phyloP scores from a whole-genome alignment of 768 basidiomycete genomes.

The Panellus pusillus region DNA sequence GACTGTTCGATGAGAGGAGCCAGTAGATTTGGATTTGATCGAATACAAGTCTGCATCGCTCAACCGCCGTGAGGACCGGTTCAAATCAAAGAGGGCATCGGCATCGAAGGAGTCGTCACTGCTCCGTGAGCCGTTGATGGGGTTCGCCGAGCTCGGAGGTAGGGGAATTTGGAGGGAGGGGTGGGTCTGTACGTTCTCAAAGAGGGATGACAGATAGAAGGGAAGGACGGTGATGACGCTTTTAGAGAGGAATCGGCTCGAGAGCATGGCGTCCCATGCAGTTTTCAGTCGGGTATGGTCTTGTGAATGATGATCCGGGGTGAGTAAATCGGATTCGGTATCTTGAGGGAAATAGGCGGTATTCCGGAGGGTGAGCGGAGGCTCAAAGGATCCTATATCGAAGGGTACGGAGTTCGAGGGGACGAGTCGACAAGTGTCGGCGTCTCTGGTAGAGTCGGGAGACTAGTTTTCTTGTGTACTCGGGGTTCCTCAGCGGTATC shows the following conservation, averaged over 20 bases:
- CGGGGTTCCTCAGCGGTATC: conserved; percentile 21
- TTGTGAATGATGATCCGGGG: conserved; percentile 41
- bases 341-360: conserved; percentile 17
- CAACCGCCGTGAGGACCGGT: conserved; percentile 13
- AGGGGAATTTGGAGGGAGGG: conserved; percentile 15
- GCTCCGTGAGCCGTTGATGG: conserved; percentile 10
- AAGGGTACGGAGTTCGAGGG: conserved; percentile 15
- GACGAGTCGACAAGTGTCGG: conserved; percentile 10
- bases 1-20: conserved; percentile 26
- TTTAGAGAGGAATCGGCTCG: conserved; percentile 53
- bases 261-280: conserved; percentile 71
- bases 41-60: conserved; percentile 22
- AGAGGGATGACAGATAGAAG: conserved; percentile 62
- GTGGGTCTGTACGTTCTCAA: conserved; percentile 52
- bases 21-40: conserved; percentile 9
- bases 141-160: conserved; percentile 7
- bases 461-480: conserved; percentile 24
- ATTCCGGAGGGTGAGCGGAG: conserved; percentile 16
- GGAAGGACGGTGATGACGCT: conserved; percentile 61
- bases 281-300: conserved; percentile 62
- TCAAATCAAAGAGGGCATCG: conserved; percentile 28
- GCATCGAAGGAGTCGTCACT: conserved; percentile 24
- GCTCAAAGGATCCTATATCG: conserved; percentile 17
- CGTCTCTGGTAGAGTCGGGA: conserved; percentile 27
- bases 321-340: conserved; percentile 5